Evolutionary conservation across 352 stramenopile species (phyloP), one percentile per base, ranked within the genome.

Genomic region (Thraustochytrium sp.): DNA sequence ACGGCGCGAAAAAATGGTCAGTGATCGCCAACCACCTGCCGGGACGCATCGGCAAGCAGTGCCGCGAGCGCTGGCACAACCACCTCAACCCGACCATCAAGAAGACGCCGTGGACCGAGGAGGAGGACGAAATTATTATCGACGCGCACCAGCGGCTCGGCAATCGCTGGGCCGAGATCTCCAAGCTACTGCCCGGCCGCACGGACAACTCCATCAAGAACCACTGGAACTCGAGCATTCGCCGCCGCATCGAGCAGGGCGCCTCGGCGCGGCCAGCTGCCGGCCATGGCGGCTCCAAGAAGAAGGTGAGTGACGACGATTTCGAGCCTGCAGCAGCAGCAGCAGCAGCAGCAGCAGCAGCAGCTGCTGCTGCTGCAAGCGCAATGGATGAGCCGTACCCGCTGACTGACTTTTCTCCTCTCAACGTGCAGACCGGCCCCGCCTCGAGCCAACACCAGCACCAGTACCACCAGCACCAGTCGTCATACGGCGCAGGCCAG

Each of bases 151-250:
- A 95, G 55, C 89, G 89, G 40, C 87, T 96, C 38, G 96, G 96
- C 5, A 98, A 96, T 87, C 95, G 97, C 84, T 98, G 96, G 96
- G 96, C 94, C 82, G 96, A 98, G 85, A 98, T 98, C 86, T 94
- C 94, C 29, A 98, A 98, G 86, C 88, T 98, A 61, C 92, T 98
- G 46, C 94, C 95, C 4, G 96, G 96, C 3, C 90, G 96, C 48
- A 98, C 95, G 0, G 96, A 98, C 86, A 98, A 98, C 84, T 95
- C 94, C 54, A 95, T 98, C 73, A 98, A 98, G 87, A 98, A 98
- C 88, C 90, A 95, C 16, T 98, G 96, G 55, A 76, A 84, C 75
- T 84, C 75, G 18, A 61, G 34, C 36, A 94, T 91, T 54, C 85
- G 49, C 0, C 75, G 75, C 55, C 53, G 40, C 11, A 83, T 84